Base-by-base conservation (phyloP, 2,329 filamentous ascomycete species). In the Trichoderma koningiopsis region DNA sequence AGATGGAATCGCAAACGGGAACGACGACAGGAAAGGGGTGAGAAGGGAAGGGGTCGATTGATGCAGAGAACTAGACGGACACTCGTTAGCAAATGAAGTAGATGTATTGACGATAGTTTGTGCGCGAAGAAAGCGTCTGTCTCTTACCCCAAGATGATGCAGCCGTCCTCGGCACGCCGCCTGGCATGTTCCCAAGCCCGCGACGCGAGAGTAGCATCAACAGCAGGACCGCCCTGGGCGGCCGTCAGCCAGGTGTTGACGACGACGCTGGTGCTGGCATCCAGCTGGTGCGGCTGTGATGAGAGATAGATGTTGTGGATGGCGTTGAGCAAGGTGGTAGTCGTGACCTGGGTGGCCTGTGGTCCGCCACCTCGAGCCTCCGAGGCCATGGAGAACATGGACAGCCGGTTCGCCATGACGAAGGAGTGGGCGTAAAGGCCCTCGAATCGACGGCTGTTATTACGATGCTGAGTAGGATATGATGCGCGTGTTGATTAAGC, bases 181-280 rank as follows among this genome's bases (percentile, higher is more conserved):
- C 95, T 88, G 68, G 96, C 95, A 84, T 99, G 96, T 82, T 99
- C 96, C 95, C 96, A 99, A 3, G 94, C 94, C 78, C 93, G 89
- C 64, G 88, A 85, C 19, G 92, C 92, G 62, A 99, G 82, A 27
- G 91, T 88, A 53, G 87, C 82, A 80, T 99, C 96, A 53, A 98
- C 88, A 8, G 92, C 94, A 3, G 88, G 85, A 49, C 90, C 88
- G 29, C 87, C 83, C 73, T 92, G 92, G 33, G 88, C 86, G 22
- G 93, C 92, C 4, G 93, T 97, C 65, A 96, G 86, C 94, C 94
- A 97, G 69, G 94, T 97, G 82, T 98, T 98, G 73, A 98, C 93
- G 0, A 96, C 94, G 49, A 98, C 80, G 78, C 93, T 97, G 43
- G 94, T 96, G 73, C 93, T 93, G 59, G 94, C 90, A 80, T 99